A percentile compares a stretch with the other conserved stretches of the same genome.
phyloP scores from a whole-genome alignment of 2,329 filamentous ascomycete species.

The Pseudogymnoascus sp. region DNA sequence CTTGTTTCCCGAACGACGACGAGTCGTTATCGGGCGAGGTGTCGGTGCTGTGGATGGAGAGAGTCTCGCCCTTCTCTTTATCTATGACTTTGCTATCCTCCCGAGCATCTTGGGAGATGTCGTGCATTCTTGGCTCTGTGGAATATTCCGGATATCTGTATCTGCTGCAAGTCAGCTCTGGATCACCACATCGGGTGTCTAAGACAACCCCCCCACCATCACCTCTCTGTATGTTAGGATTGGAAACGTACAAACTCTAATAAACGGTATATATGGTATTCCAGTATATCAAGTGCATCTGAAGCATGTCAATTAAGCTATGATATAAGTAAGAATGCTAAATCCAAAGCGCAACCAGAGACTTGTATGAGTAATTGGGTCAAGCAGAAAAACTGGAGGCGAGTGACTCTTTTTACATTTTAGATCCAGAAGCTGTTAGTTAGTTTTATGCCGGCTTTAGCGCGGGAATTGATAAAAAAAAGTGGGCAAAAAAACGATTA shows the following conservation, averaged over 20 bases:
- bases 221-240: background rate
- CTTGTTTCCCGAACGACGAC: background rate
- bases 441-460: background rate
- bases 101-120: background rate
- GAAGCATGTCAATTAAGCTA: background rate
- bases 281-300: background rate
- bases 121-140: background rate
- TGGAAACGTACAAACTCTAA: background rate
- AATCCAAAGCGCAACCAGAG: background rate
- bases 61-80: background rate
- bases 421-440: constrained; percentile 1
- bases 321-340: background rate
- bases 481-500: background rate
- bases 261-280: background rate
- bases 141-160: background rate
- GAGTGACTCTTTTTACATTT: constrained; percentile 4
- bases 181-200: background rate
- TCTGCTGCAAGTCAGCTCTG: background rate
- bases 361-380: constrained; percentile 1
- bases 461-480: background rate
- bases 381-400: background rate
- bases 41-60: background rate
- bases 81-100: background rate
- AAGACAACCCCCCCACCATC: background rate
- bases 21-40: background rate